phyloP scores from a whole-genome alignment of 768 basidiomycete genomes.

The Chalciporus pseudorubinellus region DNA sequence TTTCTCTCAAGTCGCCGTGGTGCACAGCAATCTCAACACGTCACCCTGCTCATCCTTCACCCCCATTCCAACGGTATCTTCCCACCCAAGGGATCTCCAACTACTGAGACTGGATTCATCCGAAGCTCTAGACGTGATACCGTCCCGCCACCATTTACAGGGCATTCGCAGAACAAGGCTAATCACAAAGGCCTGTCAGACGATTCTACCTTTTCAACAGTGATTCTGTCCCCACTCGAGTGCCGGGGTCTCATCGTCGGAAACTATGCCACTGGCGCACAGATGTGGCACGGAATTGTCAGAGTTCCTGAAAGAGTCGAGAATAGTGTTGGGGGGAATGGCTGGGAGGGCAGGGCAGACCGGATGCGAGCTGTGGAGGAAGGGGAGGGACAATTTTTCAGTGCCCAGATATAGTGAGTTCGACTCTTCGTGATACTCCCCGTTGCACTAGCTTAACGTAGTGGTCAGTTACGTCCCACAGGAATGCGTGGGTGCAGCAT shows the following conservation, averaged over 20 bases:
- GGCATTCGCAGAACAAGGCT: constrained; percentile 7
- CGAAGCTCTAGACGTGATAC: constrained; percentile 4
- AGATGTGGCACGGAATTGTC: constrained; percentile 52
- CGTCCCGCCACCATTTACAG: constrained; percentile 20
- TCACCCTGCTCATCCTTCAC: constrained; percentile 19
- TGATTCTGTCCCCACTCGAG: constrained; percentile 42
- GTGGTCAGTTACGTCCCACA: constrained; percentile 20
- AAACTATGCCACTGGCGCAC: constrained; percentile 28
- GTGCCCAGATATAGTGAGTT: constrained; percentile 34
- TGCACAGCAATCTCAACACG: constrained; percentile 9
- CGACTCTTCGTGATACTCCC: not conserved
- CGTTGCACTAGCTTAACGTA: not conserved
- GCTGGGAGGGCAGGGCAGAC: constrained; percentile 29
- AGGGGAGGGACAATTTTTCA: constrained; percentile 38
- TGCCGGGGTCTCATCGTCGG: constrained; percentile 46
- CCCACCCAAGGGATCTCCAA: constrained; percentile 17
- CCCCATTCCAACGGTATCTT: constrained; percentile 7
- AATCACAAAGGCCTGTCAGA: constrained; percentile 4
- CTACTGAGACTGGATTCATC: constrained; percentile 14
- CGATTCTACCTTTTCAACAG: constrained; percentile 31
- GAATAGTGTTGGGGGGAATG: constrained; percentile 10
- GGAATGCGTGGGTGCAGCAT: constrained; percentile 44
- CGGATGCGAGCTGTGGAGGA: constrained; percentile 25
- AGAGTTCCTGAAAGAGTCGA: constrained; percentile 40
- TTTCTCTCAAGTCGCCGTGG: constrained; percentile 48